A percentile compares a stretch with the other conserved stretches of the same genome.
Conservation (phyloP, 345 rosid species). For the Aethionema arabicum region DNA sequence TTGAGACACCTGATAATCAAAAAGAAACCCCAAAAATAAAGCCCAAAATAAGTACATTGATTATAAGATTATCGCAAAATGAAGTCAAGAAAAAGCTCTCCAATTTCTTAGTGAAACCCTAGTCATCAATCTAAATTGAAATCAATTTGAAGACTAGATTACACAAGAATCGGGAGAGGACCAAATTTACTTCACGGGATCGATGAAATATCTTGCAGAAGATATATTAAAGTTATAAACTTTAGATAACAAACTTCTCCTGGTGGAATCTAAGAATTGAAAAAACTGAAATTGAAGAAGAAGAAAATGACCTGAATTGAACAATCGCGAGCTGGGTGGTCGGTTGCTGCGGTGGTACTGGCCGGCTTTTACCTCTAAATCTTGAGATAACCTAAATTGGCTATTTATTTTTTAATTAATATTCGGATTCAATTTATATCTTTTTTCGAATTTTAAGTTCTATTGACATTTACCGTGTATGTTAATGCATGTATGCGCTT, state of each 20-base stretch:
- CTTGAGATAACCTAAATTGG: slow-evolving; percentile 20
- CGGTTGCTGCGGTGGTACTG: slow-evolving; percentile 23
- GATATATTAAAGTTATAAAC: slow-evolving; percentile 6
- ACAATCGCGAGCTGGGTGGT: slow-evolving; percentile 4
- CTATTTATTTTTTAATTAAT: too few relatives aligned
- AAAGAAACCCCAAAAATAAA: background rate
- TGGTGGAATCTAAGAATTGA: background rate
- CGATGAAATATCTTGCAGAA: background rate
- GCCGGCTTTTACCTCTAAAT: slow-evolving; percentile 25
- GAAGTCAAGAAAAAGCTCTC: slow-evolving; percentile 16
- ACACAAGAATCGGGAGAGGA: background rate
- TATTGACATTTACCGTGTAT: too few relatives aligned
- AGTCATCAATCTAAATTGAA: background rate
- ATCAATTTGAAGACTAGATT: background rate
- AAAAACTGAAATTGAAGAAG: slow-evolving; percentile 3
- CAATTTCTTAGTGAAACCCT: slow-evolving; percentile 8
- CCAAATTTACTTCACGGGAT: slow-evolving; percentile 13
- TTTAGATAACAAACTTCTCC: background rate
- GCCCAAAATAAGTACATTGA: slow-evolving; percentile 1
- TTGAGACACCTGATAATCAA: slow-evolving; percentile 29
- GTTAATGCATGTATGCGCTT: too few relatives aligned
- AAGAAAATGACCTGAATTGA: slow-evolving; percentile 19
- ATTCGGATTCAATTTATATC: too few relatives aligned
- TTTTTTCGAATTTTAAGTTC: too few relatives aligned
- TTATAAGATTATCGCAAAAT: slow-evolving; percentile 2